These are phyloP conservation scores for Cystobasidium pallidum DNA, from an alignment of 1,284 basidiomycete species.

Conservation along the genomic window DNA sequence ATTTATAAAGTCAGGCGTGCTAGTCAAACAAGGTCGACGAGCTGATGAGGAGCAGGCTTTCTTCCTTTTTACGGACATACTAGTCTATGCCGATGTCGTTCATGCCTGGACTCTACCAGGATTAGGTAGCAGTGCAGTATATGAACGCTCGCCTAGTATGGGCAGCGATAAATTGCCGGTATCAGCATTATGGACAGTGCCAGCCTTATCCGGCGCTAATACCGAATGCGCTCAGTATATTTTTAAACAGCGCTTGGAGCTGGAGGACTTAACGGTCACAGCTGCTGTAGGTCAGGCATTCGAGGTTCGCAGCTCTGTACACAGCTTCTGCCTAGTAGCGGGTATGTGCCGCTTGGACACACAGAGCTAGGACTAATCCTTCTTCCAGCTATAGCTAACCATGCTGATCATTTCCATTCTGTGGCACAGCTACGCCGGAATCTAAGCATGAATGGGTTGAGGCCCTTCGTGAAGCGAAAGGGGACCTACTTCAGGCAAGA, in stretches of 20 bases:
- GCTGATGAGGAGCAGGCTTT: conserved; percentile 64
- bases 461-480: conserved; percentile 72
- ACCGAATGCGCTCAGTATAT: conserved; percentile 63
- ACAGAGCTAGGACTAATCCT: background rate
- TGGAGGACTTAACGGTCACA: conserved; percentile 77
- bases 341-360: conserved; percentile 60
- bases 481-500: conserved; percentile 62
- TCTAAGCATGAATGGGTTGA: conserved; percentile 71
- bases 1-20: conserved; percentile 68
- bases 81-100: conserved; percentile 64
- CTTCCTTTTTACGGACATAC: conserved; percentile 76
- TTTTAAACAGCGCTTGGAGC: conserved; percentile 68
- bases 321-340: conserved; percentile 74
- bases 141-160: conserved; percentile 5
- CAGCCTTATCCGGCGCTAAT: background rate
- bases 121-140: conserved; percentile 1
- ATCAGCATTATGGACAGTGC: conserved; percentile 22
- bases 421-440: conserved; percentile 63
- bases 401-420: background rate
- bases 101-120: conserved; percentile 7
- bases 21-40: conserved; percentile 52
- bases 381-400: background rate
- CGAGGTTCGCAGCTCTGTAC: conserved; percentile 73
- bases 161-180: conserved; percentile 20
- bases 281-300: conserved; percentile 63